Evolutionary conservation across 2,329 filamentous ascomycete genomes (phyloP).

Genomic region (Cladorrhinum sp.): DNA sequence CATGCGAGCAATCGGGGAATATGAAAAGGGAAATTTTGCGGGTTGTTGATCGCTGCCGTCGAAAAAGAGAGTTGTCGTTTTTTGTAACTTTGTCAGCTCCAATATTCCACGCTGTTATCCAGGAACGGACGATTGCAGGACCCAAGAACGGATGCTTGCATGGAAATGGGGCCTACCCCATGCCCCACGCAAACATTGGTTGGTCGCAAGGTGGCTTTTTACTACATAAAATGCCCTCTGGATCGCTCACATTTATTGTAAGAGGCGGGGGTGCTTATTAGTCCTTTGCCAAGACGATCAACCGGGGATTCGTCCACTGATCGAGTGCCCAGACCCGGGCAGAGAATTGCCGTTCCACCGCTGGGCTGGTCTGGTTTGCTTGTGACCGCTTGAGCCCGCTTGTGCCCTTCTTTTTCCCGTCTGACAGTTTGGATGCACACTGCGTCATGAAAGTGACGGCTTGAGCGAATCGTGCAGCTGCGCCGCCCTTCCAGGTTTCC

Average conservation of each 20-base stretch:
- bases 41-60: background rate
- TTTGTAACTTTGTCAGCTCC: conserved; percentile 6
- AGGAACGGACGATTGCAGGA: background rate
- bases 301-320: background rate
- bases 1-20: background rate
- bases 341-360: conserved; percentile 20
- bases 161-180: background rate
- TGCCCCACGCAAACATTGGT: background rate
- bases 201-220: background rate
- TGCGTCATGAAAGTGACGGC: conserved; percentile 26
- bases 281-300: background rate
- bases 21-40: background rate
- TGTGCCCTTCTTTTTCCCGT: conserved; percentile 8
- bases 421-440: conserved; percentile 12
- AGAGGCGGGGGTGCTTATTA: background rate
- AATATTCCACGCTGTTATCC: conserved; percentile 28
- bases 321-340: conserved; percentile 8
- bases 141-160: background rate
- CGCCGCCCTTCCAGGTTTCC: conserved; percentile 3
- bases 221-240: background rate
- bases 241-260: background rate
- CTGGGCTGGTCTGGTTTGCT: conserved; percentile 13
- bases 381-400: background rate
- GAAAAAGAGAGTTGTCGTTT: background rate
- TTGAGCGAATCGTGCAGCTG: conserved; percentile 20